Evolutionary conservation across 2,329 filamentous ascomycete genomes (phyloP), one percentile per base, ranked within the genome.

Genomic region (Colletotrichum kahawae): DNA sequence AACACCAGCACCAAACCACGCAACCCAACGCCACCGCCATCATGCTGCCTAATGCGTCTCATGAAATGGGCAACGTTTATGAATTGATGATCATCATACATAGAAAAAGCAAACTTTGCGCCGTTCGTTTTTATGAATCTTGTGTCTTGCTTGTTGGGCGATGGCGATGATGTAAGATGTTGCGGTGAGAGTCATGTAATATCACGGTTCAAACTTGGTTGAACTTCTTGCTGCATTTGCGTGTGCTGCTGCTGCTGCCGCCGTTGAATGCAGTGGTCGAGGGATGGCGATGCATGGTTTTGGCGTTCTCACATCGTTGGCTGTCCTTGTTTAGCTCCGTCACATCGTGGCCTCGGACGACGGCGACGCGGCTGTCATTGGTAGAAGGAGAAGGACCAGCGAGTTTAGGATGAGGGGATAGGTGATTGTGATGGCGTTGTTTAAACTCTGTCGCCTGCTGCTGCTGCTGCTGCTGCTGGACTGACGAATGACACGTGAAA

Each of bases 21-120:
- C 62, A 62, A 31, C 31, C 31, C 62, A 3, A 16, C n/a, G 21
- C 34, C 38, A 65, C 62, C 43, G 59, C 62, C 69, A 64, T 73
- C 66, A 70, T 57, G 66, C 66, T 73, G 71, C 71, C 66, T 73
- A 73, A 73, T 73, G 71, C 71, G 64, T 70, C 71, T 73, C 36
- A 73, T 64, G 71, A 73, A 73, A 67, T 51, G 67, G 71, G 66
- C 62, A 65, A 73, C 71, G 71, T 73, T 73, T 73, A 73, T 73
- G 71, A 73, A 70, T 73, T 73, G 71, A 73, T 70, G 71, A 73
- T 70, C 34, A 73, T 73, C 71, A 73, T 70, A 73, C 66, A 73
- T 70, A 70, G 71, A 70, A 73, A 67, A 70, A 70, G 67, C 57
- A 48, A 65, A 60, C 24, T 67, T 63, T 54, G 21, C 70, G 69